Percentiles rank a stretch among this genome's conserved stretches.
Conservation (phyloP, 164 flowering plant species). For the Stephania yunnanensis region DNA sequence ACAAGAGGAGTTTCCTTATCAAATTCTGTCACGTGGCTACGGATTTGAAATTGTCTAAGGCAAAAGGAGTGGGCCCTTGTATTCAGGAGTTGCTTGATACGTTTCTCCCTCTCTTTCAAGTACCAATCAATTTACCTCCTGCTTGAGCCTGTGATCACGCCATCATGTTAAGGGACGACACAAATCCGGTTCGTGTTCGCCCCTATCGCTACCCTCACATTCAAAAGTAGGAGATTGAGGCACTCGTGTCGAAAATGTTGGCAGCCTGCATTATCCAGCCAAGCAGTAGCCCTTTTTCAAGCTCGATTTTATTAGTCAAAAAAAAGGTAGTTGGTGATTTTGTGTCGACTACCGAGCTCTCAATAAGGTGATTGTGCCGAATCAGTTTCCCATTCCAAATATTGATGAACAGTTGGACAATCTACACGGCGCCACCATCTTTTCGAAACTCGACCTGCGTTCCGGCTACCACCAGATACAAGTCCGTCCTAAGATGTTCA, state of each 20-base stretch:
- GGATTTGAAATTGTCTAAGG: too few species aligned
- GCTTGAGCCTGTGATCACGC: too few species aligned
- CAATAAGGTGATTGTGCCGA: not conserved
- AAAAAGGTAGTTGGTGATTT: not conserved
- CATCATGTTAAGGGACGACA: too few species aligned
- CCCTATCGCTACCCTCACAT: not conserved
- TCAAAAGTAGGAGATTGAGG: not conserved
- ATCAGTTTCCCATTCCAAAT: not conserved
- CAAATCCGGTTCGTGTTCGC: not conserved
- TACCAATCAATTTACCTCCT: too few species aligned
- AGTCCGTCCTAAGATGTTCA: not conserved
- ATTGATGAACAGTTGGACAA: not conserved
- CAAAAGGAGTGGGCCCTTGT: too few species aligned
- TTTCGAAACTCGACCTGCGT: not conserved
- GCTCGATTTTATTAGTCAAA: not conserved
- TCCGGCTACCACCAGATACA: constrained; percentile 2
- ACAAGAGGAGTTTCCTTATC: too few species aligned
- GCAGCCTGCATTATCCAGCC: not conserved
- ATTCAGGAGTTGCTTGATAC: too few species aligned
- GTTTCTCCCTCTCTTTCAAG: too few species aligned
- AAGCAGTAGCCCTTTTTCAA: not conserved
- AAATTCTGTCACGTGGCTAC: too few species aligned
- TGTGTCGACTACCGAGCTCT: not conserved
- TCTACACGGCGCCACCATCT: not conserved
- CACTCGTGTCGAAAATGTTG: not conserved